Conservation (phyloP, 345 rosid species). For the Eucalyptus marginata region DNA sequence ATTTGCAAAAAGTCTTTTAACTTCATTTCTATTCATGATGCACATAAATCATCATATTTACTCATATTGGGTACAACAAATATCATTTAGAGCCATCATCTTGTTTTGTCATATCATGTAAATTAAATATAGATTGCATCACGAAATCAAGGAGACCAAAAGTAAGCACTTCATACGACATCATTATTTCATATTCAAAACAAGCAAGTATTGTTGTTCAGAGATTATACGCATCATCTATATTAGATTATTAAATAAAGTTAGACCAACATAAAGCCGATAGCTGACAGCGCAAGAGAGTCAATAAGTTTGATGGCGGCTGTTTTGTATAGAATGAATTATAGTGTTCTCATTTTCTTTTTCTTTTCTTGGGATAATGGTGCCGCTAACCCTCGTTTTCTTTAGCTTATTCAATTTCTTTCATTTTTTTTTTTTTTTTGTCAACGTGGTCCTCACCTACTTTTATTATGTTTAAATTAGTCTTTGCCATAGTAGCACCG, state of each 20-base stretch:
- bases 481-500: background rate
- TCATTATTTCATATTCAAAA: background rate
- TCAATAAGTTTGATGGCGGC: background rate
- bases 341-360: background rate
- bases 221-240: background rate
- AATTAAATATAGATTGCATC: background rate
- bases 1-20: background rate
- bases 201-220: background rate
- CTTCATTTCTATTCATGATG: background rate
- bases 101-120: background rate
- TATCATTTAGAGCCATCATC: background rate
- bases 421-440: background rate
- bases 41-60: background rate
- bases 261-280: background rate
- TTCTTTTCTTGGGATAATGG: background rate
- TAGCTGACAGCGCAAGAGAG: background rate
- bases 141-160: background rate
- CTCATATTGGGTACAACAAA: background rate
- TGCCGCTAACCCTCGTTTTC: background rate
- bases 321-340: background rate
- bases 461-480: background rate
- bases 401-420: background rate
- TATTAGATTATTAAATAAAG: background rate
- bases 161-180: background rate
- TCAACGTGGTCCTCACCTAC: background rate